Evolutionary conservation across 192 early-diverging fungal species (phyloP).

Genomic region (Coemansia biformis): DNA sequence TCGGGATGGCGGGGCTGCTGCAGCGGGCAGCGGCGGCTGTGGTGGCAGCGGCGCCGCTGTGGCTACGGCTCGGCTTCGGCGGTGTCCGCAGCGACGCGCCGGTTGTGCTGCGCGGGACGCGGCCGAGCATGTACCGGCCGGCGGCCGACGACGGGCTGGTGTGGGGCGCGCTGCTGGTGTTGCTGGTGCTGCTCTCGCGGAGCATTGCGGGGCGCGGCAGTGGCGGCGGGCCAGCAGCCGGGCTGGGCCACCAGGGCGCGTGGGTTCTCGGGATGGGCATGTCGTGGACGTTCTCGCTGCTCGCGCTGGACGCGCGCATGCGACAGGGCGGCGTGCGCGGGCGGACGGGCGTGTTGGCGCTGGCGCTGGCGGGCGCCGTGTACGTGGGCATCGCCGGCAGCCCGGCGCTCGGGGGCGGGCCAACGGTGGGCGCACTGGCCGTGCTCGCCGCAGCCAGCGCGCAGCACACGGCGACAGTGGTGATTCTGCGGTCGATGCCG

Average conservation of each 20-base stretch:
- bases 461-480: not conserved
- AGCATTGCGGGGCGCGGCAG: not conserved
- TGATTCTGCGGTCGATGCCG: conserved; percentile 5
- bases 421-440: not conserved
- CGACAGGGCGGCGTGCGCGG: not conserved
- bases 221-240: not conserved
- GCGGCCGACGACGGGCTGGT: conserved; percentile 24
- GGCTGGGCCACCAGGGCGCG: not conserved
- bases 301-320: not conserved
- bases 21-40: not conserved
- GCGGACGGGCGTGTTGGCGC: not conserved
- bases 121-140: conserved; percentile 8
- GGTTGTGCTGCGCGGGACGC: conserved; percentile 1
- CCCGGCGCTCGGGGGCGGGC: not conserved
- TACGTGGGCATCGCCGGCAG: not conserved
- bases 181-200: conserved; percentile 20
- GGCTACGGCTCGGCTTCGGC: not conserved
- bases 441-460: not conserved
- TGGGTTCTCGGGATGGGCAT: conserved; percentile 2
- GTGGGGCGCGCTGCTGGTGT: conserved; percentile 33
- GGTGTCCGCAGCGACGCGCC: not conserved
- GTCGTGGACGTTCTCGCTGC: conserved; percentile 8
- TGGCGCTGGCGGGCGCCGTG: not conserved
- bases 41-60: not conserved
- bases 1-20: no score